Conservation (phyloP, 176 grass and related monocot species). For the Phragmites australis region DNA sequence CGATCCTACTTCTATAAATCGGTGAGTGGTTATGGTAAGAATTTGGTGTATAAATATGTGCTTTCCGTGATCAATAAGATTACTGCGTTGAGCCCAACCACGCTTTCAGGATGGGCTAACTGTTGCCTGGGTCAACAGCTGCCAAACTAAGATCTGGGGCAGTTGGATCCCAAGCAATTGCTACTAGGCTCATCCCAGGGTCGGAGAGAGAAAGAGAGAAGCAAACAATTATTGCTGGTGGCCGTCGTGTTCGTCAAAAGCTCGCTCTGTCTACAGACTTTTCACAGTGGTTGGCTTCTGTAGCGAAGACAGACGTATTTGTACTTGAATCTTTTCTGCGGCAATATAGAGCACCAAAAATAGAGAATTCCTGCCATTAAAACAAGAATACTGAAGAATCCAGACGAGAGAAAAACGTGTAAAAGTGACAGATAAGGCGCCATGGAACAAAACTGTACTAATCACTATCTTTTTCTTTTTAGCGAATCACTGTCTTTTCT, state of each 20-base stretch:
- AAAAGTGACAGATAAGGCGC: background rate
- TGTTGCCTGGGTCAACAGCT: conserved; percentile 8
- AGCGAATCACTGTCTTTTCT: background rate
- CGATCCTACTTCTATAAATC: too few species aligned
- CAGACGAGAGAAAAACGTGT: background rate
- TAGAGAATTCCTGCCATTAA: background rate
- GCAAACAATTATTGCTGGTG: background rate
- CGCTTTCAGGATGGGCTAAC: too few species aligned
- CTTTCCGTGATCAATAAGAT: too few species aligned
- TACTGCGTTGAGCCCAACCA: too few species aligned
- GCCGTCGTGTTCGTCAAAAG: background rate
- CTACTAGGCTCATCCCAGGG: background rate
- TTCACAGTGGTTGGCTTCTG: background rate
- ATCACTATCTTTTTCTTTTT: background rate
- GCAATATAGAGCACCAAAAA: background rate
- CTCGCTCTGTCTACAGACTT: background rate
- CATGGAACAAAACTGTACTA: background rate
- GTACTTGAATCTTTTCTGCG: background rate
- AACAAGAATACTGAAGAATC: background rate
- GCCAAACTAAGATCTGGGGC: conserved; percentile 13
- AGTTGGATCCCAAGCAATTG: background rate
- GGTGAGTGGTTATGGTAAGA: too few species aligned
- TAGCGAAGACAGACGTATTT: background rate
- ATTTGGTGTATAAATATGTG: too few species aligned
- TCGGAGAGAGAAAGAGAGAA: background rate